phyloP scores from a whole-genome alignment of 768 basidiomycete genomes.

The Tulasnella sp. region DNA sequence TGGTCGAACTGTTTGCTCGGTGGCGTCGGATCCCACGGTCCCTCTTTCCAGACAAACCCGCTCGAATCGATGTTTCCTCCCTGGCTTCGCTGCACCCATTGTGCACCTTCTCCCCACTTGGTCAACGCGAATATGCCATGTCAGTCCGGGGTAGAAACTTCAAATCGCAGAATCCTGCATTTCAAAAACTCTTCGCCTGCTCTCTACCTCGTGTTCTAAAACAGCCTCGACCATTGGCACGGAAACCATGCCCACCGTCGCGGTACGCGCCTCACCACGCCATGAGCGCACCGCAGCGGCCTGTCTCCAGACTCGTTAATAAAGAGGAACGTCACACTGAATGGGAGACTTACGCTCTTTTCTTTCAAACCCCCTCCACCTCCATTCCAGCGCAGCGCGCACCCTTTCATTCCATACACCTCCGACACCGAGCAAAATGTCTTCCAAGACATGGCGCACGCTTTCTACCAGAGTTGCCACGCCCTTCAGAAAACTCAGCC shows the following conservation, averaged over 20 bases:
- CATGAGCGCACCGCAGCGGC: conserved; percentile 7
- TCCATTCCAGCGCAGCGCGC: not conserved
- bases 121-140: not conserved
- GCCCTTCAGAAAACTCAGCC: not conserved
- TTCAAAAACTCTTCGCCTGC: conserved; percentile 8
- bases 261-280: not conserved
- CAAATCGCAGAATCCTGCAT: not conserved
- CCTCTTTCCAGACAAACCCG: not conserved
- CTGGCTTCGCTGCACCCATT: not conserved
- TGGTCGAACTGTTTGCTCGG: conserved; percentile 1
- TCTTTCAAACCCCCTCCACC: not conserved
- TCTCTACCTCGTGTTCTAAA: not conserved
- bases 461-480: not conserved
- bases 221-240: conserved; percentile 15
- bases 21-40: not conserved
- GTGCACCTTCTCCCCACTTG: not conserved
- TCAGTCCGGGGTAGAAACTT: not conserved
- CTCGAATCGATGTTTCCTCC: not conserved
- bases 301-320: not conserved
- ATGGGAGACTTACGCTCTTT: not conserved
- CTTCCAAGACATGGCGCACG: conserved; percentile 3
- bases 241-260: not conserved
- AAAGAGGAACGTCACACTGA: not conserved
- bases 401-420: not conserved
- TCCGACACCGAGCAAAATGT: not conserved